Conservation (phyloP, 306 rosid genomes). For the Trifolium dubium region DNA sequence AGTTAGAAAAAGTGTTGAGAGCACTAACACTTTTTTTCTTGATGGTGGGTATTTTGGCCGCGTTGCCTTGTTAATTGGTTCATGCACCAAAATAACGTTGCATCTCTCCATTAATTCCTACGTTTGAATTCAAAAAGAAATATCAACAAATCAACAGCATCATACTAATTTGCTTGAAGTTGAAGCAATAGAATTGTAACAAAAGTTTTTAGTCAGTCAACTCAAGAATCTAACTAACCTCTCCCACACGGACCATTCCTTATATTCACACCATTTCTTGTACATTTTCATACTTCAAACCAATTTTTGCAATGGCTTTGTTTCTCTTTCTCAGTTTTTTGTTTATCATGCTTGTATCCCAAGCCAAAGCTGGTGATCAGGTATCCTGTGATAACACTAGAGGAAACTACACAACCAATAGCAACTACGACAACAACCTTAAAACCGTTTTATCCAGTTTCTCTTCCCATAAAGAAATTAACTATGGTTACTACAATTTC, state of each 20-base stretch:
- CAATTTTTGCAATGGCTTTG: neutral
- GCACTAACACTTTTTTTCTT: neutral
- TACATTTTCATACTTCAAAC: neutral
- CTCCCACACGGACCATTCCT: neutral
- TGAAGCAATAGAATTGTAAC: neutral
- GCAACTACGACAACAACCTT: slow-evolving; percentile 47
- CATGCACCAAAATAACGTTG: neutral
- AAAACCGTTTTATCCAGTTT: slow-evolving; percentile 43
- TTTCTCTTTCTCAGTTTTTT: neutral
- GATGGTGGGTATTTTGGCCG: neutral
- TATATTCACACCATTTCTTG: neutral
- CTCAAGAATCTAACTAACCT: neutral
- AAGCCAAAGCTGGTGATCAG: neutral
- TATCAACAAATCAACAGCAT: no score
- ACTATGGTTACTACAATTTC: slow-evolving; percentile 48
- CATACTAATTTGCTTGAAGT: neutral
- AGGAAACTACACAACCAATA: slow-evolving; percentile 32
- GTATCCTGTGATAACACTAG: neutral
- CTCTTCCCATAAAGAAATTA: neutral
- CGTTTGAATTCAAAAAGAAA: neutral
- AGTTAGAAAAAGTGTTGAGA: no score
- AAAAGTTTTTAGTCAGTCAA: neutral
- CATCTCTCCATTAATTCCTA: no score
- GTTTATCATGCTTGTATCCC: neutral
- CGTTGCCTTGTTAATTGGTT: neutral